phyloP scores from a whole-genome alignment of 306 rosid genomes.

The Acacia acuminata region DNA sequence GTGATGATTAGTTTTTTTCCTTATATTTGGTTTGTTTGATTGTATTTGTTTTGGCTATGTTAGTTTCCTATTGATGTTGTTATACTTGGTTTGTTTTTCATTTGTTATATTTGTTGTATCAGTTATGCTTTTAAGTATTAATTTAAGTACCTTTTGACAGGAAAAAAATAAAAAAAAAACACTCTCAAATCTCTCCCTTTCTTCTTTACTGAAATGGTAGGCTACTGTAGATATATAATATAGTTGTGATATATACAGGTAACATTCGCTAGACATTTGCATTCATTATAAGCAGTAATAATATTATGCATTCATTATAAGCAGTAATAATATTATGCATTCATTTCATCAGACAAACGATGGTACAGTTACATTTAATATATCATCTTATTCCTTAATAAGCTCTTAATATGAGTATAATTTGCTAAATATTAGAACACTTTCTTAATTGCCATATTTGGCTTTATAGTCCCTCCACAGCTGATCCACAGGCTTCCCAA shows the following conservation, averaged over 20 bases:
- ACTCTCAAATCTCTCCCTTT: neutral
- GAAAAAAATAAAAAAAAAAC: too few relatives aligned
- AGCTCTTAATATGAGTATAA: neutral
- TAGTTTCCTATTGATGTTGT: too few relatives aligned
- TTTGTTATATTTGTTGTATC: too few relatives aligned
- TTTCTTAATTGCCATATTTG: slow-evolving; percentile 16
- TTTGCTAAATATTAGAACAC: neutral
- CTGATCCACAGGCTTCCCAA: slow-evolving; percentile 40
- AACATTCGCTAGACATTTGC: neutral
- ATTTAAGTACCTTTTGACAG: too few relatives aligned
- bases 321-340: neutral
- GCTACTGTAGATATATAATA: neutral
- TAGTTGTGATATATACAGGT: too few relatives aligned
- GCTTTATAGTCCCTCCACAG: slow-evolving; percentile 49
- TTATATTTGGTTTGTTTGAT: too few relatives aligned
- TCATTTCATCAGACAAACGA: neutral
- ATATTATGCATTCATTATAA: neutral
- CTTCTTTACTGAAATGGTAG: neutral
- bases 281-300: neutral
- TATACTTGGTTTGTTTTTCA: too few relatives aligned
- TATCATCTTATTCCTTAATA: slow-evolving; percentile 16
- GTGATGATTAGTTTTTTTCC: too few relatives aligned
- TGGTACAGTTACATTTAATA: neutral
- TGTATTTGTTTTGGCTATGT: too few relatives aligned
- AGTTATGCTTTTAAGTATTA: too few relatives aligned